These are phyloP conservation scores for Viridothelium virens DNA, from an alignment of 495 filamentous ascomycete species.

Conservation along the genomic window DNA sequence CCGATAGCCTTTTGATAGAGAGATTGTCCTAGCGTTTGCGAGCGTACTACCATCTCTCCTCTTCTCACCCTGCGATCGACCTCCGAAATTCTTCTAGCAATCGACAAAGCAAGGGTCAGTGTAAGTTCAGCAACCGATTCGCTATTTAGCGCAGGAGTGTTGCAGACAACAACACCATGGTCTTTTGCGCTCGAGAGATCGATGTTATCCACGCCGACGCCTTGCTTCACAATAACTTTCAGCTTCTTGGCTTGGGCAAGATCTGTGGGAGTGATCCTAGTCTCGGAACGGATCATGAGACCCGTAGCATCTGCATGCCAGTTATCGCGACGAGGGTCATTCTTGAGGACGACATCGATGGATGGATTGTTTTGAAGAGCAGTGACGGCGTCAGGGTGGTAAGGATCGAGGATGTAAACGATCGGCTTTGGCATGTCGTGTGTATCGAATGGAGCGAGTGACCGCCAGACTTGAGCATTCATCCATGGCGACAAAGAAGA, in stretches of 20 bases:
- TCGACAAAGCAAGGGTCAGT: conserved; percentile 30
- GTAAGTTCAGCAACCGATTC: conserved; percentile 36
- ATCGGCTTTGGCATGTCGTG: conserved; percentile 14
- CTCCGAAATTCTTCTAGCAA: conserved; percentile 32
- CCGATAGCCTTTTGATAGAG: conserved; percentile 34
- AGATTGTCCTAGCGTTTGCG: conserved; percentile 33
- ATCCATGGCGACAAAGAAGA: not conserved
- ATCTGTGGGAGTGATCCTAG: conserved; percentile 9
- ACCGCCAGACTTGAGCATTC: not conserved
- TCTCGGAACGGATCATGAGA: conserved; percentile 16
- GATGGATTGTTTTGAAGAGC: not conserved
- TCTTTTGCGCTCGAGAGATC: conserved; percentile 16
- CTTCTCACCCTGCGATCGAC: conserved; percentile 32
- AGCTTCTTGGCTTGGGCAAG: conserved; percentile 21
- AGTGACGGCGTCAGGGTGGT: conserved; percentile 13
- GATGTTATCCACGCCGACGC: conserved; percentile 26
- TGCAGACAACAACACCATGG: conserved; percentile 17
- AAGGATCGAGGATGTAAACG: conserved; percentile 16
- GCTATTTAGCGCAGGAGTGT: conserved; percentile 28
- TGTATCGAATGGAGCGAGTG: not conserved
- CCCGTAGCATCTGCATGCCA: conserved; percentile 13
- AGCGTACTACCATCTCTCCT: conserved; percentile 28
- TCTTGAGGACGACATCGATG: not conserved
- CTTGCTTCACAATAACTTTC: conserved; percentile 36
- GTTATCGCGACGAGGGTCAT: conserved; percentile 11